Base-by-base conservation (phyloP, 2,329 filamentous ascomycete species). In the Fusarium sp. region DNA sequence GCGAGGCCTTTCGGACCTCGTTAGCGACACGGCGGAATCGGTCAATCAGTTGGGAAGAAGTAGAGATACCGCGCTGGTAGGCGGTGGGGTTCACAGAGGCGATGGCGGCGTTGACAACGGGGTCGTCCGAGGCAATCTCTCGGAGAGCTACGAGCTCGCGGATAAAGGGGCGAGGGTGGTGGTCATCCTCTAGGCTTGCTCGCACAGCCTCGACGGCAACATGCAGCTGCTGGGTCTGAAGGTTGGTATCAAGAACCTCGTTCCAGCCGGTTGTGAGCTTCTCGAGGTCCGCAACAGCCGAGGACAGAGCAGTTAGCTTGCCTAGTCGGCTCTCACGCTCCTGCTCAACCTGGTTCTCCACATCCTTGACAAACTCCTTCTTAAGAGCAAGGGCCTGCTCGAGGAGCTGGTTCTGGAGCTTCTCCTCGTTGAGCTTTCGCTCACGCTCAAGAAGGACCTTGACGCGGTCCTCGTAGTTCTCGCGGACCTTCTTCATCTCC, bases 151-250 rank as follows among this genome's bases (percentile, higher is more conserved):
- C 94, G 16, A 99, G 91, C 86, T 99, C 97, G 72, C 92, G 92
- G 80, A 98, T 90, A 82, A 99, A 99, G 5, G 97, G 97, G 48
- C 91, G 90, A 22, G 96, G 94, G 77, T 92, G 89, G 14, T 80
- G 77, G 14, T 92, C 89, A 74, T 93, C 92, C 80, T 95, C 92
- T 24, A 98, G 90, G 60, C 93, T 94, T 67, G 94, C 92, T 76
- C 94, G 93, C 61, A 98, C 95, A 43, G 96, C 95, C 82, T 99
- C 97, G 33, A 98, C 93, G 22, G 97, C 97, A 39, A 99, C 95
- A 81, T 98, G 95, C 31, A 99, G 92, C 85, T 98, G 95, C 84
- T 99, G 97, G 1, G 97, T 98, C 84, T 94, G 93, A 73, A 98
- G 90, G 85, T 97, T 98, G 69, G 90, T 88, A 81, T 98, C 95